A percentile compares a stretch with the other conserved stretches of the same genome.
Conservation (phyloP, 2,329 filamentous ascomycete genomes). For the Cladosporium austrohemisphaericum region DNA sequence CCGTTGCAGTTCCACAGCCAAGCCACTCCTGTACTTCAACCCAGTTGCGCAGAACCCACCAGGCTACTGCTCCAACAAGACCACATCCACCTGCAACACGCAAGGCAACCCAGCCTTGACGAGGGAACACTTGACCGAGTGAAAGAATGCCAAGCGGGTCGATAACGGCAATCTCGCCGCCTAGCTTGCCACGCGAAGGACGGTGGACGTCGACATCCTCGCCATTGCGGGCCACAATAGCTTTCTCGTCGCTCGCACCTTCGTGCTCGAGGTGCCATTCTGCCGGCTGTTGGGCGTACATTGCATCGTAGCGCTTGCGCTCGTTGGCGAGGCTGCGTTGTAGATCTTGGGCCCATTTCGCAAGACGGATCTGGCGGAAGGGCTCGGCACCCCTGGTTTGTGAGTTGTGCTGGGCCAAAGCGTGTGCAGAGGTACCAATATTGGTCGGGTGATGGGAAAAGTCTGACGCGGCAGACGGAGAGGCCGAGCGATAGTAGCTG, state of each 20-base stretch:
- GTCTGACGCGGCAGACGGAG: conserved; percentile 25
- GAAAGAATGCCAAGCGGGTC: conserved; percentile 78
- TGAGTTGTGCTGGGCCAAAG: conserved; percentile 49
- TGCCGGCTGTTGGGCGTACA: conserved; percentile 49
- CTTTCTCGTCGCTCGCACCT: conserved; percentile 41
- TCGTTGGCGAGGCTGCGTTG: conserved; percentile 73
- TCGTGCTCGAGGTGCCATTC: conserved; percentile 62
- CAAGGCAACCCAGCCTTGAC: conserved; percentile 63
- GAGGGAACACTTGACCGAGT: conserved; percentile 56
- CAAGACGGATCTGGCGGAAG: conserved; percentile 65
- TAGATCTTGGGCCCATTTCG: conserved; percentile 77
- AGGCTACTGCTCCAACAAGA: conserved; percentile 63
- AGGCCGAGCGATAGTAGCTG: conserved; percentile 34
- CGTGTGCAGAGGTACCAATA: conserved; percentile 36
- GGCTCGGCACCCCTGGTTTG: conserved; percentile 46
- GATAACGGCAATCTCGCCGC: conserved; percentile 36
- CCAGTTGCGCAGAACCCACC: conserved; percentile 36
- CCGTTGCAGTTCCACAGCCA: conserved; percentile 15
- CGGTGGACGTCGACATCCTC: conserved; percentile 24
- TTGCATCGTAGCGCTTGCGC: conserved; percentile 60
- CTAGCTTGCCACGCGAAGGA: conserved; percentile 29
- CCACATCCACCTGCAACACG: conserved; percentile 72
- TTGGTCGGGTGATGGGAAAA: conserved; percentile 2
- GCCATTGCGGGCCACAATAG: conserved; percentile 16
- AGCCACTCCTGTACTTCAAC: conserved; percentile 28